Percentiles rank a stretch among this genome's conserved stretches.
These are phyloP conservation scores for Alternaria viburni DNA, from an alignment of 2,329 filamentous ascomycete genomes.

Conservation along the genomic window DNA sequence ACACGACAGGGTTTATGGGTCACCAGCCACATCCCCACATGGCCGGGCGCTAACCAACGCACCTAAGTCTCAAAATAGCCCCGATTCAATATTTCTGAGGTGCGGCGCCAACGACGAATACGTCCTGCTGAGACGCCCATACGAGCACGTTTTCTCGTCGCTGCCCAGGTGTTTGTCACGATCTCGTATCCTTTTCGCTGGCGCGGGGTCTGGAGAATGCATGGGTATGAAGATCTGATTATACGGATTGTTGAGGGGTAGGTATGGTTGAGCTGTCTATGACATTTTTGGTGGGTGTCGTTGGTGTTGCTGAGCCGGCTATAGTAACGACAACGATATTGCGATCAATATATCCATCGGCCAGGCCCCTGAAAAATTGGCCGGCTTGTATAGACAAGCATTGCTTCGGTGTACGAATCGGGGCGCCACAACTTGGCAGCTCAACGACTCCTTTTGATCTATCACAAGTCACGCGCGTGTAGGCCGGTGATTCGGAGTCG, in stretches of 20 bases:
- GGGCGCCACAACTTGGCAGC: conserved; percentile 3
- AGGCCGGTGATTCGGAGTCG: not conserved
- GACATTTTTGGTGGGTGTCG: not conserved
- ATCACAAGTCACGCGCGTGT: not conserved
- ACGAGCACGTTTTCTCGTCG: conserved; percentile 8
- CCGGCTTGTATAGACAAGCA: not conserved
- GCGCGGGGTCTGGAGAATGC: not conserved
- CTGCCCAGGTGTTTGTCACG: not conserved
- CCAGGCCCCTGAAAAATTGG: not conserved
- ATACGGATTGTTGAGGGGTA: not conserved
- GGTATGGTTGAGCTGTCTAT: not conserved
- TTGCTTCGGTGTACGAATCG: not conserved
- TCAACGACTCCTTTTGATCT: not conserved
- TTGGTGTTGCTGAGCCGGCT: not conserved
- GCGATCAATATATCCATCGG: not conserved
- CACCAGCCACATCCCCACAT: conserved; percentile 14
- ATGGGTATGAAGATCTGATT: not conserved
- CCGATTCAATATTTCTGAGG: conserved; percentile 1
- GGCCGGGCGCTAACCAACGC: conserved; percentile 1
- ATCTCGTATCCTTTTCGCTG: not conserved
- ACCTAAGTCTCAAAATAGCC: conserved; percentile 13
- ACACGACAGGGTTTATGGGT: not conserved
- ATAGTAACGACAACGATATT: not conserved
- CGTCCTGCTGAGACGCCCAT: conserved; percentile 1
- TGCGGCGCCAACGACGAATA: conserved; percentile 8